A percentile compares a stretch with the other conserved stretches of the same genome.
Evolutionary conservation across 495 filamentous ascomycete genomes (phyloP).

Genomic region (Penicillium lividum): DNA sequence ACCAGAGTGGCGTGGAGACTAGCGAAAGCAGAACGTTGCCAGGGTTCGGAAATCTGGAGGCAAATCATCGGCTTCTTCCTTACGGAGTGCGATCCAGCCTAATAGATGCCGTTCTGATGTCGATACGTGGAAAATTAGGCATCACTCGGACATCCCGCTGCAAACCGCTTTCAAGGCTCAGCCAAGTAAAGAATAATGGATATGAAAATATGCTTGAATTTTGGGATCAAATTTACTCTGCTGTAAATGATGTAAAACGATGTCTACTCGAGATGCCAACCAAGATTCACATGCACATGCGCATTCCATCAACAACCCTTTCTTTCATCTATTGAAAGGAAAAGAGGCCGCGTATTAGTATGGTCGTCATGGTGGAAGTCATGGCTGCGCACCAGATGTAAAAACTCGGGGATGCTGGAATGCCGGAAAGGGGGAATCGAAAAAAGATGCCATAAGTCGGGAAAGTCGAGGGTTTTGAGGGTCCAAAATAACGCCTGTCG

Average conservation of each 20-base stretch:
- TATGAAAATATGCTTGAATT: background rate
- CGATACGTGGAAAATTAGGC: background rate
- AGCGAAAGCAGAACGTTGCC: background rate
- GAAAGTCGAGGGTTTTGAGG: background rate
- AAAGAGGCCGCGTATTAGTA: constrained; percentile 6
- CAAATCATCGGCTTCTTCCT: background rate
- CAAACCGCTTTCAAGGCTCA: background rate
- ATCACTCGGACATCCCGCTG: background rate
- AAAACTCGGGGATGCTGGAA: background rate
- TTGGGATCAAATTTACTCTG: background rate
- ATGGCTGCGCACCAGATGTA: background rate
- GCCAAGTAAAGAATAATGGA: background rate
- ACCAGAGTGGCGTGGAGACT: background rate
- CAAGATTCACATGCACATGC: background rate
- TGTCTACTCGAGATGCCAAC: constrained; percentile 3
- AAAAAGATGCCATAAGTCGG: background rate
- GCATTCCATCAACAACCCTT: background rate
- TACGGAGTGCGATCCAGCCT: background rate
- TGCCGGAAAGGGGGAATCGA: constrained; percentile 2
- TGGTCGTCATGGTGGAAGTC: background rate
- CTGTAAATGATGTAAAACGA: constrained; percentile 5
- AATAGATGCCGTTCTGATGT: background rate
- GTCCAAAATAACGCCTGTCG: constrained; percentile 17
- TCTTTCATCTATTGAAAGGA: background rate
- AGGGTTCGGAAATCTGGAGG: background rate